Evolutionary conservation across 2,329 filamentous ascomycete genomes (phyloP).

Genomic region (Aspergillus sp.): DNA sequence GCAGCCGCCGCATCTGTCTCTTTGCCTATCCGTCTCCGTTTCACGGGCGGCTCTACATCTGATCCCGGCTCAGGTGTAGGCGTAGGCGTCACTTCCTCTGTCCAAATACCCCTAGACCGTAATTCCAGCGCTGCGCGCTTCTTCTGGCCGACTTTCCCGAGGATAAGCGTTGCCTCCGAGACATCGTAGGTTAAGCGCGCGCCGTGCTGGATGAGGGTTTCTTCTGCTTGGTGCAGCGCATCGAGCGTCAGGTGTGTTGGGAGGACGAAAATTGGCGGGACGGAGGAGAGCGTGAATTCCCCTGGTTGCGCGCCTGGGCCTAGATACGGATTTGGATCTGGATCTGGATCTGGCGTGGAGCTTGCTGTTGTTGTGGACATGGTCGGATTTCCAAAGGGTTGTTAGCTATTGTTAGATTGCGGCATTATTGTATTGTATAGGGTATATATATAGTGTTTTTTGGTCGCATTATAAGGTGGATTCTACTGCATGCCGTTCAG

Average conservation of each 20-base stretch:
- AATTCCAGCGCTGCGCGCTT: slow-evolving; percentile 77
- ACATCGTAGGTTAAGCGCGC: slow-evolving; percentile 69
- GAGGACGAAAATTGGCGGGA: slow-evolving; percentile 71
- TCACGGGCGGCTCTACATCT: slow-evolving; percentile 23
- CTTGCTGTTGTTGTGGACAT: slow-evolving; percentile 22
- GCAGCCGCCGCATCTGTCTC: background rate
- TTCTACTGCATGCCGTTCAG: background rate
- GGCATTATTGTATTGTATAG: background rate
- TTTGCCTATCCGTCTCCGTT: slow-evolving; percentile 26
- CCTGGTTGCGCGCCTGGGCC: background rate
- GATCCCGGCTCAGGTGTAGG: slow-evolving; percentile 1
- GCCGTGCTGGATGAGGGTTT: slow-evolving; percentile 55
- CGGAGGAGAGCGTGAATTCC: slow-evolving; percentile 33
- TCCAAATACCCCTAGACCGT: slow-evolving; percentile 62
- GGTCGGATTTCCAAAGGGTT: background rate
- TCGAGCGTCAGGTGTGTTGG: slow-evolving; percentile 65
- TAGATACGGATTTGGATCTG: background rate
- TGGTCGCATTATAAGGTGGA: background rate
- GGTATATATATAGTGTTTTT: background rate
- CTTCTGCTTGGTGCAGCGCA: slow-evolving; percentile 64
- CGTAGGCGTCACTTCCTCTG: slow-evolving; percentile 33
- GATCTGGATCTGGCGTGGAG: slow-evolving; percentile 4
- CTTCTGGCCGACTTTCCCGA: slow-evolving; percentile 71
- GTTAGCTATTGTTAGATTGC: background rate
- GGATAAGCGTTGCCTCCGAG: slow-evolving; percentile 68